Evolutionary conservation across 148 eudicot genomes (phyloP).

Genomic region (Tetragonia tetragonoides): DNA sequence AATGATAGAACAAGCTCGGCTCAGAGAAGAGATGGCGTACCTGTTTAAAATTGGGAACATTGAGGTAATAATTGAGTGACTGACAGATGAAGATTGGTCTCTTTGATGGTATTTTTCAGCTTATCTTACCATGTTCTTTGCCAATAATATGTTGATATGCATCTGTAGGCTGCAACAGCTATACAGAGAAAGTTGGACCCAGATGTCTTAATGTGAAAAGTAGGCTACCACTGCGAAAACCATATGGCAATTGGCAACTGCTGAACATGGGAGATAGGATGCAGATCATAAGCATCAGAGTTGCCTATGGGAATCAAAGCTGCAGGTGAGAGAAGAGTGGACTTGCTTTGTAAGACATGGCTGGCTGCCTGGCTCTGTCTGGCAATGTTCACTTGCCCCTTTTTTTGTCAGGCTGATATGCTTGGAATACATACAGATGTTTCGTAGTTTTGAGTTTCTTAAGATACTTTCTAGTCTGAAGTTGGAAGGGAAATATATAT

Average conservation of each 20-base stretch:
- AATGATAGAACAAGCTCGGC: conserved; percentile 90
- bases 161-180: conserved; percentile 81
- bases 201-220: conserved; percentile 60
- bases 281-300: background rate
- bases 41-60: conserved; percentile 75
- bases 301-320: background rate
- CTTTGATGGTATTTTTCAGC: background rate
- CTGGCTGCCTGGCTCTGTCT: background rate
- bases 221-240: background rate
- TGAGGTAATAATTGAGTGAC: conserved; percentile 50
- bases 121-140: background rate
- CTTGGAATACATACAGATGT: background rate
- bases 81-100: background rate
- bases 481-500: background rate
- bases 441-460: background rate
- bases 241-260: conserved; percentile 2
- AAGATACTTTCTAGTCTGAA: background rate
- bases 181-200: conserved; percentile 89
- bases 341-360: background rate
- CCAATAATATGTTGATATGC: background rate
- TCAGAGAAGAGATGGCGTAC: conserved; percentile 88
- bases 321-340: conserved; percentile 9
- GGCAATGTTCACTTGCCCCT: background rate
- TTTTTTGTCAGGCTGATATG: background rate
- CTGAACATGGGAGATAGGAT: conserved; percentile 4